Evolutionary conservation across 768 basidiomycete species (phyloP).

Genomic region (Termitomyces sp.): DNA sequence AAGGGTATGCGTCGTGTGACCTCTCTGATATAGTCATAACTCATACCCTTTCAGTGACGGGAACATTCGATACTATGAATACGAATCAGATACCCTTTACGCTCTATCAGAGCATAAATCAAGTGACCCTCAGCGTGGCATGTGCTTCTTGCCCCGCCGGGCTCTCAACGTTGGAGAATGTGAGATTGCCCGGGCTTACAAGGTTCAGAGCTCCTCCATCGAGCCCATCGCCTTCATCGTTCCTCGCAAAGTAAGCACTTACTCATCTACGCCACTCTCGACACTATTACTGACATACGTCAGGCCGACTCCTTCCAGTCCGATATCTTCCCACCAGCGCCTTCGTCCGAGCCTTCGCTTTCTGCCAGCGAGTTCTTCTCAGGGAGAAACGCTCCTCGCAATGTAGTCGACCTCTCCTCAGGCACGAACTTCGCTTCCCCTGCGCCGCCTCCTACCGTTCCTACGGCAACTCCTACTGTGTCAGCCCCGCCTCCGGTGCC

Average conservation of each 20-base stretch:
- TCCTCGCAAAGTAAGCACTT: constrained; percentile 69
- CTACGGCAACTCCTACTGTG: constrained; percentile 27
- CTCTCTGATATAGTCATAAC: background rate
- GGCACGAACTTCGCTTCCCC: constrained; percentile 35
- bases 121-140: constrained; percentile 89
- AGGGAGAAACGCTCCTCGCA: constrained; percentile 74
- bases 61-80: constrained; percentile 97
- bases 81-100: constrained; percentile 78
- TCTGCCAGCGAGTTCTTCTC: constrained; percentile 82
- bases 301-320: constrained; percentile 95
- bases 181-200: constrained; percentile 94
- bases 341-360: constrained; percentile 73
- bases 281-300: constrained; percentile 1
- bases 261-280: background rate
- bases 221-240: constrained; percentile 96
- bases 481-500: constrained; percentile 9
- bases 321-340: constrained; percentile 93
- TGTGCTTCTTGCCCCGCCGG: constrained; percentile 94
- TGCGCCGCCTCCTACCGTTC: constrained; percentile 26
- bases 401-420: constrained; percentile 75
- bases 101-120: constrained; percentile 81
- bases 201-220: constrained; percentile 64
- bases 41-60: constrained; percentile 59
- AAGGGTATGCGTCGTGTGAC: constrained; percentile 54
- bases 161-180: constrained; percentile 85